Evolutionary conservation across 176 grass and related monocot genomes (phyloP).

Genomic region (Elaeis guineensis): DNA sequence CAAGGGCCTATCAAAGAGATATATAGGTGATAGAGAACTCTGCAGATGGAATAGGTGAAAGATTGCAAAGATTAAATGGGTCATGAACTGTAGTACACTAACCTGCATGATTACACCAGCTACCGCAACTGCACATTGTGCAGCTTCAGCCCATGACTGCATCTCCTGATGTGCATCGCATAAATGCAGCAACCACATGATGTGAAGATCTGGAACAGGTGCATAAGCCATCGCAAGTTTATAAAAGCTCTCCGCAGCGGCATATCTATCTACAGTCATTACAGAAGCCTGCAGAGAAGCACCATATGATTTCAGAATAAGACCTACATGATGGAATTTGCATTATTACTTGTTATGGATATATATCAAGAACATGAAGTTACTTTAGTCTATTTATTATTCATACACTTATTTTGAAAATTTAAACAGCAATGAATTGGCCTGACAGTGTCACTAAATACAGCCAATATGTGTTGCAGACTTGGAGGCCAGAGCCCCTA

Average conservation of each 20-base stretch:
- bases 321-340: no score
- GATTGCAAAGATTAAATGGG: no score
- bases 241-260: conserved; percentile 87
- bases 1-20: conserved; percentile 61
- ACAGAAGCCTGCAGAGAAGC: conserved; percentile 41
- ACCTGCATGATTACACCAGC: conserved; percentile 99
- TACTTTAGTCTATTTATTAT: no score
- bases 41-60: no score
- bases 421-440: no score
- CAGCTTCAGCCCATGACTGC: conserved; percentile 99
- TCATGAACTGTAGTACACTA: neutral
- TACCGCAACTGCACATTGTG: conserved; percentile 96
- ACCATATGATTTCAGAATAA: no score
- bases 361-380: no score
- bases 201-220: conserved; percentile 94
- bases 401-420: no score
- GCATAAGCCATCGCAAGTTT: conserved; percentile 89
- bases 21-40: conserved; percentile 1
- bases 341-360: no score
- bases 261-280: conserved; percentile 74
- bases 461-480: no score
- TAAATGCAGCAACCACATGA: conserved; percentile 97
- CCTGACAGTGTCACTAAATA: no score
- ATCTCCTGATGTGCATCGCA: conserved; percentile 99
- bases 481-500: no score